A percentile compares a stretch with the other conserved stretches of the same genome.
Conservation (phyloP, 2,329 filamentous ascomycete genomes). For the Beauveria medogensis region DNA sequence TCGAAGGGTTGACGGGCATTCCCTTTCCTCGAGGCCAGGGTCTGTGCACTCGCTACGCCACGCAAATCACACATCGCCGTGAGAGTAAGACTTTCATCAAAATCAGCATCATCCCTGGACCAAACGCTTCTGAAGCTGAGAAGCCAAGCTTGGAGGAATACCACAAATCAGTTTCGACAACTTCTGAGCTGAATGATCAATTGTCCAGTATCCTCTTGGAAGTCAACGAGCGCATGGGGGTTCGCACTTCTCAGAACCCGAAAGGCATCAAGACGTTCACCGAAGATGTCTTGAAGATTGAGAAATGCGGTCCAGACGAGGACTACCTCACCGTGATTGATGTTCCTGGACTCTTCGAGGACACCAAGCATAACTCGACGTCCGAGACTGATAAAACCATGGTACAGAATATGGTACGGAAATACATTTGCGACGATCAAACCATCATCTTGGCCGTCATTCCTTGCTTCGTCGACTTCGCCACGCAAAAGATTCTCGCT, state of each 20-base stretch:
- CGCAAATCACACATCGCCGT: slow-evolving; percentile 25
- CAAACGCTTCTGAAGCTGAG: slow-evolving; percentile 12
- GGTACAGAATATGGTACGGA: slow-evolving; percentile 38
- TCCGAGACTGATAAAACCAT: slow-evolving; percentile 36
- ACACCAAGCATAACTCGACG: slow-evolving; percentile 30
- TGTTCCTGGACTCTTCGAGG: slow-evolving; percentile 45
- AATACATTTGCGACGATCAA: slow-evolving; percentile 36
- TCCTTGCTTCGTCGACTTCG: slow-evolving; percentile 34
- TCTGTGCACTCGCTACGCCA: slow-evolving; percentile 25
- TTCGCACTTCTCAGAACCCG: slow-evolving; percentile 20
- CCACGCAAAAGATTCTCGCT: slow-evolving; percentile 36
- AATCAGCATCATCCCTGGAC: slow-evolving; percentile 34
- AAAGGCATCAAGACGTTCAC: slow-evolving; percentile 30
- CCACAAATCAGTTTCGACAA: slow-evolving; percentile 14
- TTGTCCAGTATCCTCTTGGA: slow-evolving; percentile 26
- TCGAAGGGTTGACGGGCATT: slow-evolving; percentile 25
- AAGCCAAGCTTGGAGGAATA: slow-evolving; percentile 11
- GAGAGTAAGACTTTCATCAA: slow-evolving; percentile 25
- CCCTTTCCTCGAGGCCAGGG: slow-evolving; percentile 22
- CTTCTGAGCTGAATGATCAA: slow-evolving; percentile 20
- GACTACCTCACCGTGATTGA: slow-evolving; percentile 45
- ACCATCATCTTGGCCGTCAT: slow-evolving; percentile 36
- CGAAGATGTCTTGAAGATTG: slow-evolving; percentile 32
- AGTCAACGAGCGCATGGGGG: slow-evolving; percentile 38
- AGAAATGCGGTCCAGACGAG: slow-evolving; percentile 36